Base-by-base conservation (phyloP, 441 rosid genomes). In the Theobroma grandiflorum region DNA sequence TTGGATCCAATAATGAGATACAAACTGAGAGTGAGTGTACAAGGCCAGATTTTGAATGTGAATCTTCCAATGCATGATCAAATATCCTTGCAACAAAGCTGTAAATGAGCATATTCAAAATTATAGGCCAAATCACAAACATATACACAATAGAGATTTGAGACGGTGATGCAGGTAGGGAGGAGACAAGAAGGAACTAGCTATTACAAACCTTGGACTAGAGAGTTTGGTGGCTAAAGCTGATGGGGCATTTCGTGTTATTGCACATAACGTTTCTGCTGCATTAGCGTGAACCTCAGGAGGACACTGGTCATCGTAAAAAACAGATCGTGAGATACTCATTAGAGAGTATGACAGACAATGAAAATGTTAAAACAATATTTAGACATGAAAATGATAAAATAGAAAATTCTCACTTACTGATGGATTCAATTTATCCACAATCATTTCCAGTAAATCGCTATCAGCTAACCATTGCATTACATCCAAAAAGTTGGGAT, bases 391-490 rank as follows among this genome's bases (percentile, higher is more conserved):
- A 49, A 42, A 58, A 74, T 4, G 50, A 58, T 42, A 38, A 49
- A 67, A 61, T 4, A 38, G 49, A 8, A 77, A 69, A 14, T 33
- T 53, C 15, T 59, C 79, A 89, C 99, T 90, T 86, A 97, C 99
- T 58, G 91, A 88, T 83, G 96, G 95, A 81, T 78, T 91, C 88
- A 97, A 84, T 87, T 97, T 94, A 84, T 97, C 97, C 75, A 94
- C 96, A 22, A 97, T 92, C 99, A 97, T 95, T 86, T 97, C 98
- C 33, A 97, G 91, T 82, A 93, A 85, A 88, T 90, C 86, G 85
- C 98, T 91, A 72, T 94, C 98, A 81, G 98, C 98, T 87, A 97
- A 83, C 95, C 97, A 94, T 81, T 91, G 98, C 98, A 97, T 95
- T 88, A 97, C 98, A 84, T 95, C 99, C 86, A 87, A 81, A 85